These are phyloP conservation scores for Coniferiporia weirii DNA, from an alignment of 1,284 basidiomycete genomes.

Conservation along the genomic window DNA sequence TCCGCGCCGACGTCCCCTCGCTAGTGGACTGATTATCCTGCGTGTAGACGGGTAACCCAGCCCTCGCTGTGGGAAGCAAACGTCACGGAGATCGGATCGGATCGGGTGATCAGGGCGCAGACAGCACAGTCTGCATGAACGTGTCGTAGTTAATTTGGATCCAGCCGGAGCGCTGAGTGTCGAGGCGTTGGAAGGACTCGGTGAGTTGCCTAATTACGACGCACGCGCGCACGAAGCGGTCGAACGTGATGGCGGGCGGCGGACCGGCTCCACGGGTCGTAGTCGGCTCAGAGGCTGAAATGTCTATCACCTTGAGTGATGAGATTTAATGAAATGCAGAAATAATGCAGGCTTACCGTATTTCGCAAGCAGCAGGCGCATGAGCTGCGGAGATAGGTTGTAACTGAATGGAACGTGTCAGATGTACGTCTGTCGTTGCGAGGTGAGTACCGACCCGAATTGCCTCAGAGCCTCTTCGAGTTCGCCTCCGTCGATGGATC, in stretches of 20 bases:
- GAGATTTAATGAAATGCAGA: constrained; percentile 9
- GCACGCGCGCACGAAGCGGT: constrained; percentile 78
- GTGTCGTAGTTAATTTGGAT: constrained; percentile 72
- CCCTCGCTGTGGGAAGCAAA: no score
- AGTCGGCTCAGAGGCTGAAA: constrained; percentile 44
- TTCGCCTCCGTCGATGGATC: constrained; percentile 65
- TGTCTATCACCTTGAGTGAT: constrained; percentile 39
- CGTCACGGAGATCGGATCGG: no score
- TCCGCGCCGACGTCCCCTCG: no score
- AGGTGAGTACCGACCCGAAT: constrained; percentile 46
- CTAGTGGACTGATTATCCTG: no score
- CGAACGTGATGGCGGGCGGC: constrained; percentile 65
- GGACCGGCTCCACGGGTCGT: constrained; percentile 28
- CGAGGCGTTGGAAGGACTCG: constrained; percentile 56
- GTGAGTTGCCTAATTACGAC: constrained; percentile 74
- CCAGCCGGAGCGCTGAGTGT: constrained; percentile 67
- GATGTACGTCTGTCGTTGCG: neutral
- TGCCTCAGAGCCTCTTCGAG: constrained; percentile 59
- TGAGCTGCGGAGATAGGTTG: constrained; percentile 57
- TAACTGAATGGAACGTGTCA: constrained; percentile 35
- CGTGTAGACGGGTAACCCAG: no score
- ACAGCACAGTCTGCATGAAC: constrained; percentile 70
- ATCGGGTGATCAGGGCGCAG: constrained; percentile 48
- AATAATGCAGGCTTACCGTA: constrained; percentile 45
- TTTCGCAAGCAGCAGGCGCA: constrained; percentile 58